Evolutionary conservation across 2,329 filamentous ascomycete species (phyloP), one percentile per base, ranked within the genome.

Genomic region (Exophiala viscosa): DNA sequence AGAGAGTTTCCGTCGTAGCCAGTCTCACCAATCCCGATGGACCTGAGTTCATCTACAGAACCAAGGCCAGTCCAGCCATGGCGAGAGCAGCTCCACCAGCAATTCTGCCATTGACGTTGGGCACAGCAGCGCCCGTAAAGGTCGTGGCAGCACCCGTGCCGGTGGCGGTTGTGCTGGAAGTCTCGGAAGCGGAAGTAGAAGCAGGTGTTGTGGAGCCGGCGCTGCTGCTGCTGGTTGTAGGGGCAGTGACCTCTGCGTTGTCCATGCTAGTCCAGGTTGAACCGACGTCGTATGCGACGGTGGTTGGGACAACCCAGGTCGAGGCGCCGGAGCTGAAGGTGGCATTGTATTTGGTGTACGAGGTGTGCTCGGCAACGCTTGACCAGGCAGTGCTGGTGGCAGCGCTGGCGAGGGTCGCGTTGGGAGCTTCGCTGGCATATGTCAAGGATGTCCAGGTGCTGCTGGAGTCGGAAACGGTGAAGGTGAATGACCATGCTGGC

Each of bases 11-110:
- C 23, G 23, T 7, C 23, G 23, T 28, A 7, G 5, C 23, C 23
- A 28, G 8, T 4, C 8, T 28, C 1, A 28, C 3, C 23, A 28
- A 7, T 28, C 23, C 2, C 3, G 5, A 28, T 36, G 8, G 33
- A 11, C 32, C 3, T 20, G 14, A 5, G 32, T 18, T 18, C 7
- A 33, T 44, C 39, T 59, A 59, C 53, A 59, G 42, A 17, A 56
- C 46, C 39, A 59, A 44, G 35, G 53, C 56, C 52, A 59, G 48
- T n/a, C 56, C 56, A 52, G 56, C 56, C 8, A 56, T 18, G 20
- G 53, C 56, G 35, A 59, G n/a, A 20, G 56, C 56, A 23, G 52
- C 56, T 15, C 55, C 40, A 15, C 56, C 56, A 8, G 52, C 49
- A n/a, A 54, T 36, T 32, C 54, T 55, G 20, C 45, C 55, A 10